These are phyloP conservation scores for Betula pendula DNA, from an alignment of 306 rosid genomes.

Conservation along the genomic window DNA sequence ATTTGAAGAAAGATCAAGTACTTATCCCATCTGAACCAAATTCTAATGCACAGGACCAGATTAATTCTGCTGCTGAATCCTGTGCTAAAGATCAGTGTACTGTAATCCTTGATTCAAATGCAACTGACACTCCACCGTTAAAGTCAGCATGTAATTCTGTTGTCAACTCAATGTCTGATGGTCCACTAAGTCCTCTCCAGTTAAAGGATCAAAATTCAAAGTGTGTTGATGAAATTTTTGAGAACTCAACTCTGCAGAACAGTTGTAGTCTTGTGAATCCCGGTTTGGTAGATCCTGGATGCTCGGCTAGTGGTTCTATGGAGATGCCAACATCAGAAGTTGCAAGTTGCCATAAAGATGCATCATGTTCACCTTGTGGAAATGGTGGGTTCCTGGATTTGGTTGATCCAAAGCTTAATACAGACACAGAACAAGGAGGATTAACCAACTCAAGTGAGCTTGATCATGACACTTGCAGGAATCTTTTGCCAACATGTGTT, in stretches of 20 bases:
- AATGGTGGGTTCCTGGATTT: constrained; percentile 25
- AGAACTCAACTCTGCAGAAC: constrained; percentile 23
- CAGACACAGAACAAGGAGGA: constrained; percentile 29
- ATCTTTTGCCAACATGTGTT: constrained; percentile 21
- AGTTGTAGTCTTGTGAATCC: constrained; percentile 27
- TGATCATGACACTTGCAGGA: constrained; percentile 24
- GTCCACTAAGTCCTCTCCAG: constrained; percentile 21
- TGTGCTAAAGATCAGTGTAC: constrained; percentile 21
- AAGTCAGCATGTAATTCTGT: constrained; percentile 17
- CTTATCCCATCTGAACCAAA: constrained; percentile 35
- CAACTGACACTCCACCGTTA: constrained; percentile 12
- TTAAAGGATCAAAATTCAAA: constrained; percentile 24
- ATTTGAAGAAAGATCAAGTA: constrained; percentile 38
- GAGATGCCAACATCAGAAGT: constrained; percentile 42
- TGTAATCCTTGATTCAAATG: constrained; percentile 12
- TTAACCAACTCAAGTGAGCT: constrained; percentile 34
- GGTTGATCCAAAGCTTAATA: constrained; percentile 36
- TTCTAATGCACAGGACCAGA: constrained; percentile 15
- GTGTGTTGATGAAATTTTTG: constrained; percentile 20
- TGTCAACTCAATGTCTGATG: constrained; percentile 19
- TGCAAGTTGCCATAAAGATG: constrained; percentile 36
- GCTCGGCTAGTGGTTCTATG: constrained; percentile 26
- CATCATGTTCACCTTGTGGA: constrained; percentile 29
- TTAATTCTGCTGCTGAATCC: constrained; percentile 26
- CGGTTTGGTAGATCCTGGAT: constrained; percentile 22